Conservation (phyloP, 2,329 filamentous ascomycete genomes). For the Colletotrichum sp. region DNA sequence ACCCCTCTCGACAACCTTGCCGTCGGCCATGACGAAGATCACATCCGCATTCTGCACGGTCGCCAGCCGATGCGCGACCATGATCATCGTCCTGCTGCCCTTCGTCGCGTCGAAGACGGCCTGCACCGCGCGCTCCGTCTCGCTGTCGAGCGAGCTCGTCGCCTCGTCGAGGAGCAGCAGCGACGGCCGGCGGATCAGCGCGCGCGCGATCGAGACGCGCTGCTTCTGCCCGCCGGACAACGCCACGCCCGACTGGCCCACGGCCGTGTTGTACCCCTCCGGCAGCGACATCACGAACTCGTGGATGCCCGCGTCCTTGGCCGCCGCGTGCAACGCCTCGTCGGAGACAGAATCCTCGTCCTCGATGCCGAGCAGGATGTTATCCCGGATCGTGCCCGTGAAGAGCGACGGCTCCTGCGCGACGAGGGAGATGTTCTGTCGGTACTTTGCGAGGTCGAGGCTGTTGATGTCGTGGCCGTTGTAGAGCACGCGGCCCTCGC, state of each 20-base stretch:
- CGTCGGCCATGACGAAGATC: constrained; percentile 49
- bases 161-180: constrained; percentile 14
- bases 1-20: constrained; percentile 41
- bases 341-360: constrained; percentile 14
- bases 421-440: constrained; percentile 41
- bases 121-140: constrained; percentile 17
- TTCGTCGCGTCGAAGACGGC: constrained; percentile 17
- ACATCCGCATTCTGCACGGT: constrained; percentile 48
- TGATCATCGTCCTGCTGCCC: constrained; percentile 29
- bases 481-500: background rate
- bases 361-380: constrained; percentile 26
- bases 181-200: constrained; percentile 11
- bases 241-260: constrained; percentile 9
- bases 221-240: constrained; percentile 63
- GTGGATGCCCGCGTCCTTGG: constrained; percentile 64
- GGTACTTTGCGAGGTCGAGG: constrained; percentile 30
- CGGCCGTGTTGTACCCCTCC: constrained; percentile 57
- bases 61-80: constrained; percentile 45
- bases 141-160: constrained; percentile 16
- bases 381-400: constrained; percentile 41
- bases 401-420: constrained; percentile 47
- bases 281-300: constrained; percentile 74
- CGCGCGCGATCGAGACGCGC: constrained; percentile 50
- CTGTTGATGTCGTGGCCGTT: constrained; percentile 34
- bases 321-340: constrained; percentile 1